These are phyloP conservation scores for Chamaecrista fasciculata DNA, from an alignment of 306 rosid species.

Conservation along the genomic window DNA sequence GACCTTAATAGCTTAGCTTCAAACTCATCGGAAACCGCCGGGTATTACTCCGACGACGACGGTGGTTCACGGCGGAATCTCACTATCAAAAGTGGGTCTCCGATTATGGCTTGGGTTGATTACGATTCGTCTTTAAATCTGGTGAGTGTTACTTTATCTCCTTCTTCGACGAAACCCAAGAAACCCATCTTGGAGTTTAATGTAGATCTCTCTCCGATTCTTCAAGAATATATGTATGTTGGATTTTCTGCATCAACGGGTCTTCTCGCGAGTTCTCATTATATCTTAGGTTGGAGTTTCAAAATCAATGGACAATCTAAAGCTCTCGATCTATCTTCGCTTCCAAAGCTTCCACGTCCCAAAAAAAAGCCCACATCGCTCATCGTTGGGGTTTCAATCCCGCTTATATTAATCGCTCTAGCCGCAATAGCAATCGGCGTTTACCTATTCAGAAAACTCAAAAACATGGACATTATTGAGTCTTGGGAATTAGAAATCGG, in stretches of 20 bases:
- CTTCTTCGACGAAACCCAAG: conserved; percentile 51
- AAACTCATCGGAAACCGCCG: conserved; percentile 47
- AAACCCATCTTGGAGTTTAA: conserved; percentile 43
- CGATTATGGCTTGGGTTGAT: conserved; percentile 69
- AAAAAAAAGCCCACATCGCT: conserved; percentile 44
- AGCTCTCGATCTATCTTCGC: conserved; percentile 49
- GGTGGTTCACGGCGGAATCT: too few species aligned
- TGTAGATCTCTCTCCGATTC: conserved; percentile 60
- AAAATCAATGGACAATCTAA: conserved; percentile 53
- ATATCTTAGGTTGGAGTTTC: conserved; percentile 82
- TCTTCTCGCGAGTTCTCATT: conserved; percentile 78
- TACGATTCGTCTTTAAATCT: conserved; percentile 48
- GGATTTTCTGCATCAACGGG: conserved; percentile 94
- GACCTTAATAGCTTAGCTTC: conserved; percentile 59
- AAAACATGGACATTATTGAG: conserved; percentile 62
- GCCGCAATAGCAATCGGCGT: conserved; percentile 33
- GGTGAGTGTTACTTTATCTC: conserved; percentile 48
- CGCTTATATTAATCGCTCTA: conserved; percentile 24
- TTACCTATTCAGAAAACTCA: conserved; percentile 43
- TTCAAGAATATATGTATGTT: conserved; percentile 60
- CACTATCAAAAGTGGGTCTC: conserved; percentile 48
- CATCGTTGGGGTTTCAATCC: conserved; percentile 38
- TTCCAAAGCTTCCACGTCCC: conserved; percentile 58
- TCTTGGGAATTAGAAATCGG: conserved; percentile 77
- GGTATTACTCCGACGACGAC: conserved; percentile 47